Evolutionary conservation across 2,329 filamentous ascomycete species (phyloP).

Genomic region (Penicillium decumbens): DNA sequence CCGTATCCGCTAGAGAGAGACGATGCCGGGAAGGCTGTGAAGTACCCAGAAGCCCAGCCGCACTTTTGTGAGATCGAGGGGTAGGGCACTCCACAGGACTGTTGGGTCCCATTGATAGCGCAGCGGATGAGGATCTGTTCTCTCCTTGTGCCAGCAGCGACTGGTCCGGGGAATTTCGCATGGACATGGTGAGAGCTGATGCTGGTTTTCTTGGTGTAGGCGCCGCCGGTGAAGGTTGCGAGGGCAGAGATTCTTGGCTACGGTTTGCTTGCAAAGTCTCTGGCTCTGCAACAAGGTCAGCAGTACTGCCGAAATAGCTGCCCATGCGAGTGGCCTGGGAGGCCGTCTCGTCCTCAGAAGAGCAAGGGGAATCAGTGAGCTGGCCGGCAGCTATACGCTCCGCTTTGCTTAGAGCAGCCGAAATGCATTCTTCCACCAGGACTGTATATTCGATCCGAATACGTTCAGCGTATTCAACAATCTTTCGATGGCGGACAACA

Average conservation of each 20-base stretch:
- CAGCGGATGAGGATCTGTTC: conserved; percentile 53
- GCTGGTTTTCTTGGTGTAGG: conserved; percentile 23
- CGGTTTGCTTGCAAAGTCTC: conserved; percentile 6
- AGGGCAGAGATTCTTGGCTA: conserved; percentile 11
- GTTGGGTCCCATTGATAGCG: conserved; percentile 76
- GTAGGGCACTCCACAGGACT: conserved; percentile 90
- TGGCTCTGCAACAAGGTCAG: conserved; percentile 3
- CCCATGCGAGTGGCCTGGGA: conserved; percentile 34
- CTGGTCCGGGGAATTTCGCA: conserved; percentile 53
- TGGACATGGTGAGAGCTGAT: conserved; percentile 54
- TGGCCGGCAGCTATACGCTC: conserved; percentile 81
- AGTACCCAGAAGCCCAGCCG: conserved; percentile 54
- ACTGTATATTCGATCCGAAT: conserved; percentile 92
- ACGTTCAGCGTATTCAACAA: conserved; percentile 92
- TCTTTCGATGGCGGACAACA: conserved; percentile 82
- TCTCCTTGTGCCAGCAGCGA: conserved; percentile 43
- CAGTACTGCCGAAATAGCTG: conserved; percentile 5
- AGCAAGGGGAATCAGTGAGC: conserved; percentile 68
- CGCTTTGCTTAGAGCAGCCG: conserved; percentile 84
- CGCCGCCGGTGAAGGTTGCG: conserved; percentile 5
- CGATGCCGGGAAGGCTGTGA: conserved; percentile 63
- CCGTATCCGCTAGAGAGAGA: conserved; percentile 76
- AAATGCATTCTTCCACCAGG: conserved; percentile 91
- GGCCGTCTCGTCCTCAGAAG: conserved; percentile 52
- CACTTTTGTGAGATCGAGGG: conserved; percentile 71